Percentiles rank a stretch among this genome's conserved stretches.
These are phyloP conservation scores for Mucor sp. DNA, from an alignment of 371 early-diverging fungal genomes.

Conservation along the genomic window DNA sequence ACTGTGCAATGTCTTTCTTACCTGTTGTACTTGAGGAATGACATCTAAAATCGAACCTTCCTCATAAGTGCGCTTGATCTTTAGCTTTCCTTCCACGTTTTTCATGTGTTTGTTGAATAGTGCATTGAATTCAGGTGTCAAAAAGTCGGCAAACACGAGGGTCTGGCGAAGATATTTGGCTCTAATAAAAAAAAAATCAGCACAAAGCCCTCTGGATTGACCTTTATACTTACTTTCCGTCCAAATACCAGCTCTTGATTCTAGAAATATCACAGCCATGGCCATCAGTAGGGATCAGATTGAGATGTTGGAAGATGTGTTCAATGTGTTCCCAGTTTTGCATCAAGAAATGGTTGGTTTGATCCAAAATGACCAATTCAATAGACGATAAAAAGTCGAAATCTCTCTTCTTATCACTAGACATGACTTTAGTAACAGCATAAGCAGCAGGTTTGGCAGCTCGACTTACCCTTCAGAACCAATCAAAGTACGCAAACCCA, in stretches of 20 bases:
- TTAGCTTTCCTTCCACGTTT: slow-evolving; percentile 80
- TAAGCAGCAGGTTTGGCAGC: neutral
- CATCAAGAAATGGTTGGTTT: slow-evolving; percentile 87
- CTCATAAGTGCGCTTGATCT: slow-evolving; percentile 61
- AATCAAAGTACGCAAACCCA: slow-evolving; percentile 88
- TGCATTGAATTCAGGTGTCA: slow-evolving; percentile 88
- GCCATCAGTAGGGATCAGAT: slow-evolving; percentile 81
- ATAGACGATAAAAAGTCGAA: slow-evolving; percentile 94
- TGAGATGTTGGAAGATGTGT: slow-evolving; percentile 82
- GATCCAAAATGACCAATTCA: slow-evolving; percentile 88
- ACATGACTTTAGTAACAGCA: neutral
- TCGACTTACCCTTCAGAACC: slow-evolving; percentile 71
- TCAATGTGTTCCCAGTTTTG: slow-evolving; percentile 98
- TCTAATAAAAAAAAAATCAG: slow-evolving; percentile 28
- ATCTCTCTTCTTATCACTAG: slow-evolving; percentile 81
- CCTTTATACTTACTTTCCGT: slow-evolving; percentile 57
- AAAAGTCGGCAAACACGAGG: slow-evolving; percentile 74
- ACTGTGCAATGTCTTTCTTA: slow-evolving; percentile 6
- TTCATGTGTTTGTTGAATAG: slow-evolving; percentile 75
- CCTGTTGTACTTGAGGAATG: slow-evolving; percentile 79
- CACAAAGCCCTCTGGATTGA: neutral
- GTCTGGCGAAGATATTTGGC: slow-evolving; percentile 89
- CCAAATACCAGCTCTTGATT: slow-evolving; percentile 84
- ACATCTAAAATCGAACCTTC: slow-evolving; percentile 79
- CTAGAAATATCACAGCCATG: slow-evolving; percentile 96